Evolutionary conservation across 2,329 filamentous ascomycete genomes (phyloP), one percentile per base, ranked within the genome.

Genomic region (Claviceps maximensis): DNA sequence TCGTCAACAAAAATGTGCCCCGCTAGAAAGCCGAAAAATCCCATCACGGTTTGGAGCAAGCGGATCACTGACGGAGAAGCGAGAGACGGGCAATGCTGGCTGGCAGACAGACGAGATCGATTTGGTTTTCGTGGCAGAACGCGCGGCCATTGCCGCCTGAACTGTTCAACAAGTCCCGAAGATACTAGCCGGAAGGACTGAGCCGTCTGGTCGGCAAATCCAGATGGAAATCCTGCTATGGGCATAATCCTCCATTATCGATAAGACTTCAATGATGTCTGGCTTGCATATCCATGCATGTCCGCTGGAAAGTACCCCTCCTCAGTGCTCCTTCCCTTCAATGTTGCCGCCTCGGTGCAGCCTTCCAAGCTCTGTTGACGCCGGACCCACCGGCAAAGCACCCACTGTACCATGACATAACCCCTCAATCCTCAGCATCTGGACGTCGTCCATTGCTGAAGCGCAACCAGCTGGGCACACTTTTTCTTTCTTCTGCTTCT

Each of bases 331-430:
- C 27, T n/a, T n/a, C n/a, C n/a, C n/a, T n/a, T n/a, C n/a, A n/a
- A n/a, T n/a, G n/a, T n/a, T n/a, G n/a, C n/a, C n/a, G n/a, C n/a
- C n/a, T n/a, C n/a, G 8, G 27, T 29, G 27, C 33, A 10, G 4
- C 12, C 31, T 33, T 33, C 33, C 33, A 36, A 15, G 33, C 33
- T 40, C 50, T 49, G 44, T 27, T 33, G 54, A 53, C 54, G 41
- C 48, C 45, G 54, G 54, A 51, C 54, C 54, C 54, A 53, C 54
- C 47, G 36, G 53, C 38, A 41, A 47, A 17, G n/a, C 33, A 13
- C 31, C 25, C 12, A 21, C 2, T 27, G 36, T 9, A 38, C 56
- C 63, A 63, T 64, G 62, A 63, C 63, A 65, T 61, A 63, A 65
- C 65, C 64, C 65, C 64, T 66, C 65, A 33, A 23, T 23, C n/a